A percentile compares a stretch with the other conserved stretches of the same genome.
These are phyloP conservation scores for Solanum ossicruentum DNA, from an alignment of 257 asterid genomes.

Conservation along the genomic window DNA sequence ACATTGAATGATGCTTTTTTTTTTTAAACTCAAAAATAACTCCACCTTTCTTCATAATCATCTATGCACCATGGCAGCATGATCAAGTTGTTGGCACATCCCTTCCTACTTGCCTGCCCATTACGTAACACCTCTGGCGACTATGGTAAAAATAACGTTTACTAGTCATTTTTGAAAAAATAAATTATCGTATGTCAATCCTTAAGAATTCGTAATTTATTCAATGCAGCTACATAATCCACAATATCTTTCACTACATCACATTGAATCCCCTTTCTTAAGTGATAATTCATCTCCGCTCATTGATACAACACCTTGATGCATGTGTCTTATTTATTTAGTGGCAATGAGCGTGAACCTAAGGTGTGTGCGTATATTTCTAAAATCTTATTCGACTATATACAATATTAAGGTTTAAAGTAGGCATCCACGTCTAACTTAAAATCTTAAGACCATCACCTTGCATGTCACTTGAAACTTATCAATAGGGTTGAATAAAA, in stretches of 20 bases:
- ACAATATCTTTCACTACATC: too few species aligned
- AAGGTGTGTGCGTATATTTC: background rate
- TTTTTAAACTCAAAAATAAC: background rate
- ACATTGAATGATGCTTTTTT: background rate
- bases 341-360: background rate
- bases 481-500: too few species aligned
- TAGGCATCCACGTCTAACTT: background rate
- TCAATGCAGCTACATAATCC: too few species aligned
- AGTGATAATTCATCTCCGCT: too few species aligned
- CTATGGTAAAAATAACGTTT: fast-evolving
- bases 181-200: too few species aligned
- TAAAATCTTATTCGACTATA: background rate
- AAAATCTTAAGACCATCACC: background rate
- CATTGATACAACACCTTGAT: background rate
- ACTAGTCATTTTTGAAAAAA: background rate
- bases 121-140: background rate
- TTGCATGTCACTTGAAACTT: background rate
- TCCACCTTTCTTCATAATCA: background rate
- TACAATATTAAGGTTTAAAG: background rate
- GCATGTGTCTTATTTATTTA: background rate
- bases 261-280: too few species aligned
- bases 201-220: too few species aligned
- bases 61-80: background rate
- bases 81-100: background rate
- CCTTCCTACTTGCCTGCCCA: background rate